Evolutionary conservation across 2,329 filamentous ascomycete species (phyloP).

Genomic region (Dothideomycetes sp.): DNA sequence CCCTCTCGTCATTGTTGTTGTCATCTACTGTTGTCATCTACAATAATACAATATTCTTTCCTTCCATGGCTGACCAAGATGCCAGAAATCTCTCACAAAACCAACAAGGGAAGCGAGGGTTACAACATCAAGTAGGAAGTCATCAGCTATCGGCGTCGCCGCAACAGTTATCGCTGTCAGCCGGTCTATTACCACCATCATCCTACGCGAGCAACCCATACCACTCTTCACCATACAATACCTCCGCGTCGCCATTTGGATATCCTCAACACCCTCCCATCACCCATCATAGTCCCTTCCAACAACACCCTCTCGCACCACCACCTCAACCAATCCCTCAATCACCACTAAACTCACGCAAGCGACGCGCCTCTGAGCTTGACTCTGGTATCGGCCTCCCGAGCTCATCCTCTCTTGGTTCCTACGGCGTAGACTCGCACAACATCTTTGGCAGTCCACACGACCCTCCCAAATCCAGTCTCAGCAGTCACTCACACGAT

Average conservation of each 20-base stretch:
- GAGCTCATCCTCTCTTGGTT: conserved; percentile 24
- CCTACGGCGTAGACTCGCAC: conserved; percentile 20
- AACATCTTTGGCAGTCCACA: conserved; percentile 19
- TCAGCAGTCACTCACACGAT: conserved; percentile 5
- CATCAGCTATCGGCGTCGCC: conserved; percentile 7
- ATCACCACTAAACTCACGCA: conserved; percentile 26
- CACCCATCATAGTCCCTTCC: conserved; percentile 29
- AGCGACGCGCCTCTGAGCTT: conserved; percentile 29
- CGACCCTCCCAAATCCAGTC: too few species aligned
- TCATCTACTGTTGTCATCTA: too few species aligned
- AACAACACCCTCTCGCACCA: conserved; percentile 35
- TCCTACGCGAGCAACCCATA: conserved; percentile 12
- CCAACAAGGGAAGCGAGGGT: conserved; percentile 10
- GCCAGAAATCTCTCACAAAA: conserved; percentile 10
- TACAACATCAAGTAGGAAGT: conserved; percentile 9
- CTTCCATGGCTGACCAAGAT: conserved; percentile 2
- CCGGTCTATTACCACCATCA: conserved; percentile 8
- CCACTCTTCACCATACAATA: conserved; percentile 31
- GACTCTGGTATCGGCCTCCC: conserved; percentile 20
- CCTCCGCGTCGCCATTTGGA: conserved; percentile 22
- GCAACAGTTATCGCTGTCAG: conserved; percentile 7
- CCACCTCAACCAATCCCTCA: conserved; percentile 23
- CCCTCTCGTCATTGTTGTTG: background rate
- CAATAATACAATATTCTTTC: background rate
- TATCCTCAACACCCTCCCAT: conserved; percentile 15